Evolutionary conservation across 1,139 yeast genomes (phyloP).

Genomic region (Magnusiomyces suaveolens): DNA sequence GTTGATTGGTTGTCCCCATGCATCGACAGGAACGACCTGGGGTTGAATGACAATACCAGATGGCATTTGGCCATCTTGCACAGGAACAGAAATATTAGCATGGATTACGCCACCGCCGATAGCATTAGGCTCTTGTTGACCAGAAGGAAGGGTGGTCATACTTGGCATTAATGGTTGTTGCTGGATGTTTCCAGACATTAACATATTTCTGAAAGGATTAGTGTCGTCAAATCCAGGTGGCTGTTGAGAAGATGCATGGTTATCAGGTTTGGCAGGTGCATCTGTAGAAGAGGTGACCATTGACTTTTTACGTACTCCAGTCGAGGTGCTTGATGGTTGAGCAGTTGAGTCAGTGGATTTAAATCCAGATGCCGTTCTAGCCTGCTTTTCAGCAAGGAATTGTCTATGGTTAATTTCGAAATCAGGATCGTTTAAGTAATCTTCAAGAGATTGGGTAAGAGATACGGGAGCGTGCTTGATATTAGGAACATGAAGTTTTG

Average conservation of each 20-base stretch:
- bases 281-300: background rate
- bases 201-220: constrained; percentile 1
- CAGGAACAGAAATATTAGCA: constrained; percentile 16
- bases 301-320: background rate
- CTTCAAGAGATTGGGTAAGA: constrained; percentile 74
- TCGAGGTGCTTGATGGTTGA: constrained; percentile 3
- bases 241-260: background rate
- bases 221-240: background rate
- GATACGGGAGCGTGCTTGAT: constrained; percentile 97
- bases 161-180: constrained; percentile 3
- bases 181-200: constrained; percentile 1
- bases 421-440: constrained; percentile 77
- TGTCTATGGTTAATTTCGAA: constrained; percentile 73
- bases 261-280: constrained; percentile 2
- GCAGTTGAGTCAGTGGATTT: constrained; percentile 13
- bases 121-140: constrained; percentile 13
- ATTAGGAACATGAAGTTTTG: constrained; percentile 87
- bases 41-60: constrained; percentile 17
- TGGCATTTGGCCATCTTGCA: constrained; percentile 17
- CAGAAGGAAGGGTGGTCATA: constrained; percentile 4
- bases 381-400: constrained; percentile 56
- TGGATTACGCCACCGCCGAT: constrained; percentile 20
- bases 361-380: constrained; percentile 22
- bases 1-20: constrained; percentile 16
- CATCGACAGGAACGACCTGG: constrained; percentile 17